phyloP scores from a whole-genome alignment of 805 yeast genomes.

The Zygosaccharomyces gambellarensis region DNA sequence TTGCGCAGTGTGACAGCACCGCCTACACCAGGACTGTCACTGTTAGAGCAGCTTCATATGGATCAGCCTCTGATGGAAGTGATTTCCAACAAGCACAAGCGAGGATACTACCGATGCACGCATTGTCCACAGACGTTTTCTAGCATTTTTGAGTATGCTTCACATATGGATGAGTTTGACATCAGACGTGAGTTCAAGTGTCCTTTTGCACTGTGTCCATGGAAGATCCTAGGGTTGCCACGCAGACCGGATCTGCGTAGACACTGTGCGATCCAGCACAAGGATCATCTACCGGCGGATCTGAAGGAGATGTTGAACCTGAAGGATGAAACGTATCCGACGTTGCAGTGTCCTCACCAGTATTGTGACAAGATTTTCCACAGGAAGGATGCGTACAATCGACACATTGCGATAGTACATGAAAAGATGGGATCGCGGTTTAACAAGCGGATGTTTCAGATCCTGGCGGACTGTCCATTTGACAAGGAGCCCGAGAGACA shows the following conservation, averaged over 20 bases:
- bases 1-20: slow-evolving; percentile 1
- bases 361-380: slow-evolving; percentile 46
- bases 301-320: slow-evolving; percentile 28
- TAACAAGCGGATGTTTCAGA: slow-evolving; percentile 34
- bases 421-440: slow-evolving; percentile 38
- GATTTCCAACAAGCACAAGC: slow-evolving; percentile 34
- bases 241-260: slow-evolving; percentile 46
- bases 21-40: slow-evolving; percentile 12
- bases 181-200: slow-evolving; percentile 42
- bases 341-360: slow-evolving; percentile 30
- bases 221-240: slow-evolving; percentile 46
- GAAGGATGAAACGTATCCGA: slow-evolving; percentile 29
- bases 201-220: slow-evolving; percentile 43
- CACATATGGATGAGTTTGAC: slow-evolving; percentile 42
- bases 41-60: slow-evolving; percentile 26
- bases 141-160: slow-evolving; percentile 37
- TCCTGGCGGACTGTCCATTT: slow-evolving; percentile 26
- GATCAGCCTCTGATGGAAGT: slow-evolving; percentile 30
- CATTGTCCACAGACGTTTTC: slow-evolving; percentile 43
- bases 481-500: slow-evolving; percentile 12
- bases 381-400: slow-evolving; percentile 48
- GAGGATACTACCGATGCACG: slow-evolving; percentile 44
- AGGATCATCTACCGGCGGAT: slow-evolving; percentile 26
- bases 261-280: slow-evolving; percentile 48
- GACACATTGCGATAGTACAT: slow-evolving; percentile 53